Percentiles rank a stretch among this genome's conserved stretches.
Conservation (phyloP, 139 green algal genomes). For the Chlorella vulgaris region DNA sequence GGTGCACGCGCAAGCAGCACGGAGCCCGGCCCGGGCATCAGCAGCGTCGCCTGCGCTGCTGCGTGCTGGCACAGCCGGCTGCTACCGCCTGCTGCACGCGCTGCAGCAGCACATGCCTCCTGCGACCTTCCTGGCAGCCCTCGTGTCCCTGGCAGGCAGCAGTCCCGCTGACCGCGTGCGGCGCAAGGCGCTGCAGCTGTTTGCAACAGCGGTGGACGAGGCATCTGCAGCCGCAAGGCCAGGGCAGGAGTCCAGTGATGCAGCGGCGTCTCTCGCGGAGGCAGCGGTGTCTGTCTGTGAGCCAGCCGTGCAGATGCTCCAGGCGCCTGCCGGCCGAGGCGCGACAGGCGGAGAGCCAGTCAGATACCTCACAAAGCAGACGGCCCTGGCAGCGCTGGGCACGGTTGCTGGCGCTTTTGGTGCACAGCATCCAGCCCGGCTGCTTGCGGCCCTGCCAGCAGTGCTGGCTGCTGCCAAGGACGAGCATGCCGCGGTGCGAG, state of each 20-base stretch:
- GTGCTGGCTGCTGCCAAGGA: slow-evolving; percentile 30
- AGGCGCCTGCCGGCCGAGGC: not conserved
- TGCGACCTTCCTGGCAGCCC: slow-evolving; percentile 54
- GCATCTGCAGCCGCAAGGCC: slow-evolving; percentile 27
- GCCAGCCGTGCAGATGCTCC: slow-evolving; percentile 36
- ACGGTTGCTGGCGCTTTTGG: slow-evolving; percentile 48
- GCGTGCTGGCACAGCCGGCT: slow-evolving; percentile 39
- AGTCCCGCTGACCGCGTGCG: slow-evolving; percentile 50
- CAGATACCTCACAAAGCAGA: slow-evolving; percentile 46
- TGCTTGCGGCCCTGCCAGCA: slow-evolving; percentile 33
- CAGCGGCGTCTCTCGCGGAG: not conserved
- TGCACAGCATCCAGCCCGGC: slow-evolving; percentile 2
- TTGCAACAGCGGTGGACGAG: slow-evolving; percentile 45
- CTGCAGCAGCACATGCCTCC: slow-evolving; percentile 58
- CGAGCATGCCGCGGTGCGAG: slow-evolving; percentile 51
- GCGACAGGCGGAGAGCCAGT: not conserved
- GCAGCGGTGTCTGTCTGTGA: slow-evolving; percentile 42
- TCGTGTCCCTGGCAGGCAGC: slow-evolving; percentile 50
- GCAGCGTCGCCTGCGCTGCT: not conserved
- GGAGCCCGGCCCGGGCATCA: not conserved
- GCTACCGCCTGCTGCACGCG: slow-evolving; percentile 45
- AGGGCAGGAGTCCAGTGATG: slow-evolving; percentile 11
- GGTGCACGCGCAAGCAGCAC: not conserved
- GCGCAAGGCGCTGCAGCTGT: slow-evolving; percentile 64
- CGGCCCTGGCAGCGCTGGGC: slow-evolving; percentile 54